Conservation (phyloP, 1,139 yeast species). For the Hyphopichia khmerensis region DNA sequence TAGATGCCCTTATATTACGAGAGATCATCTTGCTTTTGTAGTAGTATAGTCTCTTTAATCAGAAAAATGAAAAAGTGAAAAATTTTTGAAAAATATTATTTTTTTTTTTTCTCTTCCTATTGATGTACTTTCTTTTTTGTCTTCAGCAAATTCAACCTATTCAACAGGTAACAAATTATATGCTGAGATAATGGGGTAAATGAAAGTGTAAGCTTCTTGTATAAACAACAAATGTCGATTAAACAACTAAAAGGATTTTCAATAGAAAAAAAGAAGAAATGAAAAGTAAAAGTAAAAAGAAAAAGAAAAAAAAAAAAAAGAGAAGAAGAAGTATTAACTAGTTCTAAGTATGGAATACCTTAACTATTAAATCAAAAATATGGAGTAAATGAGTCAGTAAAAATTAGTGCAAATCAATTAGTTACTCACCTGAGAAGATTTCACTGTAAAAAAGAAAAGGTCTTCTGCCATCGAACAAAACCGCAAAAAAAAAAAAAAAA, state of each 20-base stretch:
- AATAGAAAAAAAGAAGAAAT: too few species aligned
- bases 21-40: slow-evolving; percentile 5
- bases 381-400: slow-evolving; percentile 3
- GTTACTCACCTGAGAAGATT: not conserved
- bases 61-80: not conserved
- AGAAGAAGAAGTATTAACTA: not conserved
- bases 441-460: too few species aligned
- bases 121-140: too few species aligned
- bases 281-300: not conserved
- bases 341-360: too few species aligned
- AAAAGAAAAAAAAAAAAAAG: not conserved
- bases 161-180: slow-evolving; percentile 1
- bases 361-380: not conserved
- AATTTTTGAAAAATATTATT: not conserved
- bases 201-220: too few species aligned
- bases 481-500: not conserved
- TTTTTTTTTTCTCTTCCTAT: too few species aligned
- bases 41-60: not conserved
- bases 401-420: not conserved
- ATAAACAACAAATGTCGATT: too few species aligned
- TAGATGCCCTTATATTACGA: slow-evolving; percentile 9
- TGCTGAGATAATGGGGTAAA: too few species aligned
- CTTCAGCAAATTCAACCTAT: not conserved
- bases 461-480: not conserved
- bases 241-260: too few species aligned